A percentile compares a stretch with the other conserved stretches of the same genome.
Conservation (phyloP, 2,329 filamentous ascomycete species). For the Talaromyces albobiverticillius region DNA sequence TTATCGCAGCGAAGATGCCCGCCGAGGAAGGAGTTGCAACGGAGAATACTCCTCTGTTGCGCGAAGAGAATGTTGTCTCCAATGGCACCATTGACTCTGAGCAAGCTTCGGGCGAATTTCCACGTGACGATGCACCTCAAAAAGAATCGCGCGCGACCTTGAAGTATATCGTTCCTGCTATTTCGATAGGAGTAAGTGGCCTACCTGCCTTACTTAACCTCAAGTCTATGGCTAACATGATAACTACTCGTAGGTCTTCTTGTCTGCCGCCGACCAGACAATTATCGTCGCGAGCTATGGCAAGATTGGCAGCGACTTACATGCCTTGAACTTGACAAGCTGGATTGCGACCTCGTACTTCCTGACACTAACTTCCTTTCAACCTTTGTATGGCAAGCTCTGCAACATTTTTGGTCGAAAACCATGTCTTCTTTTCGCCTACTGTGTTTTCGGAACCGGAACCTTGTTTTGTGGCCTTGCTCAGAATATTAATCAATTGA, state of each 20-base stretch:
- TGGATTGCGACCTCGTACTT: constrained; percentile 75
- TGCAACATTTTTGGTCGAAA: constrained; percentile 53
- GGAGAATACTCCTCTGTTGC: constrained; percentile 13
- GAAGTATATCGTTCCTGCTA: constrained; percentile 59
- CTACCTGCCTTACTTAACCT: neutral
- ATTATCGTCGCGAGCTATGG: constrained; percentile 76
- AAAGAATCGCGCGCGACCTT: constrained; percentile 27
- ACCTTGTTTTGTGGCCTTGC: constrained; percentile 62
- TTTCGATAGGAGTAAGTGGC: constrained; percentile 56
- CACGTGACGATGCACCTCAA: neutral
- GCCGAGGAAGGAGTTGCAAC: constrained; percentile 1
- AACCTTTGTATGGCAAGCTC: constrained; percentile 65
- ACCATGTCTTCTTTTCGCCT: constrained; percentile 61
- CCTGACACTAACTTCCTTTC: constrained; percentile 70
- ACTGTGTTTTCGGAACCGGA: constrained; percentile 63
- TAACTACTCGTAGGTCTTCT: constrained; percentile 53
- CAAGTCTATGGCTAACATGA: neutral
- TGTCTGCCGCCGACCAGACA: constrained; percentile 73
- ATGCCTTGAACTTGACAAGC: constrained; percentile 75
- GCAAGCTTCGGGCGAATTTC: constrained; percentile 22
- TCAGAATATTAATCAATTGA: constrained; percentile 62
- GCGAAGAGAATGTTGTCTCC: constrained; percentile 15
- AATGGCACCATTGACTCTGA: constrained; percentile 25
- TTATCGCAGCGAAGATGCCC: neutral
- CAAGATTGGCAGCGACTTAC: constrained; percentile 79